Base-by-base conservation (phyloP, 1,139 yeast genomes). In the Blastobotrys capitulatus region DNA sequence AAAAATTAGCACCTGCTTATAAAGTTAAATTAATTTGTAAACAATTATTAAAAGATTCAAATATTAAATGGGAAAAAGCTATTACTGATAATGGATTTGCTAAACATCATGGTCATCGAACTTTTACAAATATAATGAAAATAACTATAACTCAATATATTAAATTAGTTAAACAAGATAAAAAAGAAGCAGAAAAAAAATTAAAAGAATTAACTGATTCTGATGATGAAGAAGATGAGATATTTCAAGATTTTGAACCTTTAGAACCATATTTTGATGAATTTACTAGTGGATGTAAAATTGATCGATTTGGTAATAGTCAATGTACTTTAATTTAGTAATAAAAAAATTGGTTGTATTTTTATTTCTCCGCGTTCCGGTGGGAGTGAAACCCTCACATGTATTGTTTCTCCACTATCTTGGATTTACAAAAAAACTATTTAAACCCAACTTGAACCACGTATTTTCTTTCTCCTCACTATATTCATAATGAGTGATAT, bases 81-180 rank as follows among this genome's bases (percentile, higher is more conserved):
- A 35, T 45, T 12, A 34, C 40, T 13, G 29, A 40, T 35, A 32
- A 38, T 19, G 53, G 51, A 31, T 55, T 49, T 20, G 27, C 48
- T 10, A 44, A 44, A 18, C 48, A 44, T 34, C 58, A 55, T 31
- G 55, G 52, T 31, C 53, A 53, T 29, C 50, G 58, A n/a, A 54
- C 52, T 12, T 55, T 55, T 44, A 52, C 45, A 27, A 37, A 34
- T 1, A 19, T 36, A 25, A 42, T 46, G 13, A 46, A 44, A 1
- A 38, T 50, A 38, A 55, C 55, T 4, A 54, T 55, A 12, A 43
- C 44, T 18, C 44, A 40, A 5, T 42, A 35, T n/a, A 38, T 36
- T n/a, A 26, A 38, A 37, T 31, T 44, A 12, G 39, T 43, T 20
- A 12, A 6, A 13, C 16, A 6, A 15, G n/a, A 29, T 35, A 46